Evolutionary conservation across 2,329 filamentous ascomycete genomes (phyloP), one percentile per base, ranked within the genome.

Genomic region (Plenodomus biglobosus): DNA sequence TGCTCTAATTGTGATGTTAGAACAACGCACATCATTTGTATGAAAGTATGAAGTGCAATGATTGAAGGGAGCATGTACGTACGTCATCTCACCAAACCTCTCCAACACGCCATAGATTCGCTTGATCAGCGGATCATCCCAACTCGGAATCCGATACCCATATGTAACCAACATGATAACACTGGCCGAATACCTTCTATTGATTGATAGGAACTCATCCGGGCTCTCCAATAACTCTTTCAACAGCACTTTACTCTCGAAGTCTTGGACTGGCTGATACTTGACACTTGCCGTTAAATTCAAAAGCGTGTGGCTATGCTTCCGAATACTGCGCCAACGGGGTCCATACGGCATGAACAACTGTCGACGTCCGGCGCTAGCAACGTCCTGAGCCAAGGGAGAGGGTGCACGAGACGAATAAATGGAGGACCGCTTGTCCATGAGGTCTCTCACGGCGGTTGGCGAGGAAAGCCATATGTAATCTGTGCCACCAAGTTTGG

Each of bases 401-500:
- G 62, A 56, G 21, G 63, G 53, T 6, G 63, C 48, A 15, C 76
- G 72, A 1, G 80, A 80, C 1, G 77, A 76, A 57, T 81, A 82
- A 38, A 78, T 73, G n/a, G 73, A 72, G 0, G 77, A 76, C 35
- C 76, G 75, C 56, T 79, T 80, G 50, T 81, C 78, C 46, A 83
- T 76, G n/a, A 83, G 67, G 17, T 82, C 80, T 34, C 76, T 78
- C 0, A 80, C 79, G 1, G 73, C 69, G 68, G 76, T 76, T 0
- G 77, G 75, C 30, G 78, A 76, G 46, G 65, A 71, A 7, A 75
- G 61, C 70, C 70, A 75, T 35, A 75, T 63, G 45, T 68, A 75
- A 52, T 74, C 71, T 24, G 69, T 64, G 20, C 67, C 71, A 13
- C 73, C 73, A 8, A 75, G 66, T 48, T 72, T 72, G 15, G 71